Base-by-base conservation (phyloP, 495 filamentous ascomycete species). In the Penicillium coffeae region DNA sequence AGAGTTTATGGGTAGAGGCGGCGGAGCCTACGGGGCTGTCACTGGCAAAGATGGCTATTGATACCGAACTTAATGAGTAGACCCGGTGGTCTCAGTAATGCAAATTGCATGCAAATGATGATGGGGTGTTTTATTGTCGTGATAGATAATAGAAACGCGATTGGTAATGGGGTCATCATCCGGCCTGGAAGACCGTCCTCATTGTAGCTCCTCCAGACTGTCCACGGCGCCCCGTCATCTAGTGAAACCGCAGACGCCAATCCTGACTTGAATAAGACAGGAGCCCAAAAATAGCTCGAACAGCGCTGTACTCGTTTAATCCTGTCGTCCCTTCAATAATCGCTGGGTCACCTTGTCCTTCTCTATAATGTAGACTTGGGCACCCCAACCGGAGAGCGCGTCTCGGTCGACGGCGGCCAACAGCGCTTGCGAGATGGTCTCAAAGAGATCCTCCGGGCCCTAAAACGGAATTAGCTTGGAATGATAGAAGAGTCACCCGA, bases 261-360 rank as follows among this genome's bases (percentile, higher is more conserved):
- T 60, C 48, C 51, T 57, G 54, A 53, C 58, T 55, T 49, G 48
- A 55, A 54, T 48, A 51, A 50, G 58, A 58, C 54, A 56, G 51
- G 60, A 58, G 55, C 53, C 59, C 53, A 55, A 63, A 57, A 52
- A 36, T 50, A 51, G 43, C 50, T 45, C 32, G 39, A 52, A 42
- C 49, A 39, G 36, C 36, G 18, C 18, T 43, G 37, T 34, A 40
- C 37, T 38, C 32, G 27, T 67, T 66, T 75, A 85, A 62, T 87
- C 83, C 66, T 87, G 83, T 66, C 83, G 73, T 67, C 93, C 91
- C 82, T 98, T 98, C 64, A 98, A 71, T 79, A 97, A 79, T 63
- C 93, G 79, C 85, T 98, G 95, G 60, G 92, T 96, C 35, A 97
- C 90, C 84, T 97, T 97, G 71, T 95, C 90, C 79, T 97, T 98